phyloP scores from a whole-genome alignment of 2,329 filamentous ascomycete genomes.

The Beauveria brongniartii region DNA sequence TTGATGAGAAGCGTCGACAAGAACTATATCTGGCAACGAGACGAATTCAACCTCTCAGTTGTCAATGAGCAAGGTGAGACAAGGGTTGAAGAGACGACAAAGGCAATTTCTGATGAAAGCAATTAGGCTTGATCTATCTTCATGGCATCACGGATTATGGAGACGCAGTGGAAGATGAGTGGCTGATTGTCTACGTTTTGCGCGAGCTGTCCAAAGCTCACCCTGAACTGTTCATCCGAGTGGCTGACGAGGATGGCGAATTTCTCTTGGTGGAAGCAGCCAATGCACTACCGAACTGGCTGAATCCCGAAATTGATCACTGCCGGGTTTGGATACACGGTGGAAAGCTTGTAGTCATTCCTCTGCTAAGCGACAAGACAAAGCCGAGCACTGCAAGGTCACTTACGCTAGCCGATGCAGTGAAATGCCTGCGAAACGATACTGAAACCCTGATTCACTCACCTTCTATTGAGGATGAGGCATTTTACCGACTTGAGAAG shows the following conservation, averaged over 20 bases:
- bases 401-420: slow-evolving; percentile 58
- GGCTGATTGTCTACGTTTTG: slow-evolving; percentile 87
- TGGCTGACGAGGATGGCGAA: slow-evolving; percentile 85
- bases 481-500: slow-evolving; percentile 78
- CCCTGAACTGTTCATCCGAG: slow-evolving; percentile 68
- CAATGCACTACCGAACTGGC: slow-evolving; percentile 76
- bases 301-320: slow-evolving; percentile 82
- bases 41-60: slow-evolving; percentile 63
- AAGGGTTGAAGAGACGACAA: background rate
- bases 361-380: slow-evolving; percentile 33
- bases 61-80: slow-evolving; percentile 49
- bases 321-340: slow-evolving; percentile 85
- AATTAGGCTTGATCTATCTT: slow-evolving; percentile 50
- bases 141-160: slow-evolving; percentile 78
- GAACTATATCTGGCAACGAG: slow-evolving; percentile 93
- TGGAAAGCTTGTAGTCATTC: slow-evolving; percentile 67
- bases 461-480: slow-evolving; percentile 70
- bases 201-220: slow-evolving; percentile 70
- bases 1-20: slow-evolving; percentile 59
- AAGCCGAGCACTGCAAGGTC: slow-evolving; percentile 25
- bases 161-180: slow-evolving; percentile 94
- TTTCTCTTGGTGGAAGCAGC: slow-evolving; percentile 94
- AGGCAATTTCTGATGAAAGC: background rate
- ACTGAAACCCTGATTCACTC: slow-evolving; percentile 60
- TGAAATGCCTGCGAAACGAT: slow-evolving; percentile 48